Conservation (phyloP, 495 filamentous ascomycete species). For the Aspergillus indologenus region DNA sequence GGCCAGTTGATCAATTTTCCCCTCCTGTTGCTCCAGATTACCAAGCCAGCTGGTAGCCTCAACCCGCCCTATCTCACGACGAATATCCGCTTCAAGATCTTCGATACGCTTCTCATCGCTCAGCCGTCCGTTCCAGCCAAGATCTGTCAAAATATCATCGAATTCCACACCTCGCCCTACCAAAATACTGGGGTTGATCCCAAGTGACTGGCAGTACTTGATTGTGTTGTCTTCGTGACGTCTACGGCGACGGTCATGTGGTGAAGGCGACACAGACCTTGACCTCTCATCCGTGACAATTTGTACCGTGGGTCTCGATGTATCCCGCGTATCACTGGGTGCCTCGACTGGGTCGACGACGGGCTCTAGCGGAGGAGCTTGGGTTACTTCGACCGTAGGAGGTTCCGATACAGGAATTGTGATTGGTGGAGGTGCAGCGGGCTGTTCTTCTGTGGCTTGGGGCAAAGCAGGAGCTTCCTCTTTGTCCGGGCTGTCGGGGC, state of each 20-base stretch:
- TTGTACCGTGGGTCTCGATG: conserved; percentile 21
- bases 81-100: conserved; percentile 75
- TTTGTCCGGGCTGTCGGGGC: conserved; percentile 15
- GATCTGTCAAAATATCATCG: conserved; percentile 76
- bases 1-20: conserved; percentile 77
- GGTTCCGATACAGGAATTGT: conserved; percentile 20
- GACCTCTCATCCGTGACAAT: conserved; percentile 25
- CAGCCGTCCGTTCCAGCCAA: conserved; percentile 82
- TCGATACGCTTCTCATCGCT: conserved; percentile 71
- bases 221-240: conserved; percentile 69
- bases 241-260: conserved; percentile 52
- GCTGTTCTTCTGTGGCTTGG: conserved; percentile 14
- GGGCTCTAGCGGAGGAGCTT: conserved; percentile 26
- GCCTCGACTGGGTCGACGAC: conserved; percentile 30
- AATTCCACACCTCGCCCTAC: conserved; percentile 69
- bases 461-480: conserved; percentile 7
- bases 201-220: conserved; percentile 74
- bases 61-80: conserved; percentile 81
- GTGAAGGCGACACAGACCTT: conserved; percentile 39
- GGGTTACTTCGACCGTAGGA: conserved; percentile 44
- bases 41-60: conserved; percentile 92
- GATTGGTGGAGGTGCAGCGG: conserved; percentile 14
- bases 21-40: conserved; percentile 84
- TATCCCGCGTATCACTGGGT: conserved; percentile 36
- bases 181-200: conserved; percentile 66